A percentile compares a stretch with the other conserved stretches of the same genome.
Conservation (phyloP, 495 filamentous ascomycete genomes). For the Podospora pseudopauciseta region DNA sequence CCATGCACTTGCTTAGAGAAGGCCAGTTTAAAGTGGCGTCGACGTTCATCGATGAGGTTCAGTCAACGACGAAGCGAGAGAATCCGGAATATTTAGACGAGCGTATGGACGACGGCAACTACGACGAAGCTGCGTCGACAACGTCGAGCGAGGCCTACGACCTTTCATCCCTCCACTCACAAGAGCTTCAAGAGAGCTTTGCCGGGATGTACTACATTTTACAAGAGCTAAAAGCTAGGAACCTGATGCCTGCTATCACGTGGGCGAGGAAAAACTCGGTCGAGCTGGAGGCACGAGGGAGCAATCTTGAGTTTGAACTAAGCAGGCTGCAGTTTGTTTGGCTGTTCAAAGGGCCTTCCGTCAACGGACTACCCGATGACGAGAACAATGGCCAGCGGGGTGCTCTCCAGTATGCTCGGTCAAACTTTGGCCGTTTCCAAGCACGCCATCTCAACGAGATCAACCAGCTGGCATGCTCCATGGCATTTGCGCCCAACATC, state of each 20-base stretch:
- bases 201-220: slow-evolving; percentile 87
- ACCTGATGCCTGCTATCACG: slow-evolving; percentile 76
- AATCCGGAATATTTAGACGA: slow-evolving; percentile 19
- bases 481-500: slow-evolving; percentile 72
- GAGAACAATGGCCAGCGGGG: slow-evolving; percentile 36
- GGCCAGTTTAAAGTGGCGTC: slow-evolving; percentile 85
- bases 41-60: slow-evolving; percentile 69
- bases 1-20: slow-evolving; percentile 93
- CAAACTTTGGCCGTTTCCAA: slow-evolving; percentile 55
- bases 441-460: slow-evolving; percentile 69
- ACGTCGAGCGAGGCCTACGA: slow-evolving; percentile 34
- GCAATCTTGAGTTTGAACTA: slow-evolving; percentile 92
- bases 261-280: slow-evolving; percentile 73
- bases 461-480: slow-evolving; percentile 68
- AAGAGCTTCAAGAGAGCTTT: slow-evolving; percentile 73
- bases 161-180: slow-evolving; percentile 57
- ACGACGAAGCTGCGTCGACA: slow-evolving; percentile 10
- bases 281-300: slow-evolving; percentile 74
- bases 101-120: slow-evolving; percentile 30
- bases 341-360: slow-evolving; percentile 58
- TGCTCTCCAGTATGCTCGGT: slow-evolving; percentile 70
- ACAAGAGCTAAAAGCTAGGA: slow-evolving; percentile 63
- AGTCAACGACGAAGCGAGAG: slow-evolving; percentile 23
- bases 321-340: slow-evolving; percentile 81
- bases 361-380: slow-evolving; percentile 47